phyloP scores from a whole-genome alignment of 352 stramenopile genomes.

The Globisporangium nodosum region DNA sequence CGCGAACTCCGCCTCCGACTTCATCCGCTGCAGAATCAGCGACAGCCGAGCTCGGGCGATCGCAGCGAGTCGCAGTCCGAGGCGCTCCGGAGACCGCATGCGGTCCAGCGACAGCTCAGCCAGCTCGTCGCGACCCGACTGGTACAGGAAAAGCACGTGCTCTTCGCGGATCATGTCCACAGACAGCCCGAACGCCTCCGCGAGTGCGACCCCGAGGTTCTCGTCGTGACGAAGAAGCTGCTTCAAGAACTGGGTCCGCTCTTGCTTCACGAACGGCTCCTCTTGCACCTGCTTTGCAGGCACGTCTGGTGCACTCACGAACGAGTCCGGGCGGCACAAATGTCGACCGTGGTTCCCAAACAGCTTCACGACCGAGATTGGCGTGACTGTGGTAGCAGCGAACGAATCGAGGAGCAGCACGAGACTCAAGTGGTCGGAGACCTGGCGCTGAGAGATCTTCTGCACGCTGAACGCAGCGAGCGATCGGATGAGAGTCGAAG shows the following conservation, averaged over 20 bases:
- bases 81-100: conserved; percentile 54
- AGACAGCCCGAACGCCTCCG: conserved; percentile 68
- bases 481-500: conserved; percentile 40
- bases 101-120: conserved; percentile 73
- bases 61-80: conserved; percentile 50
- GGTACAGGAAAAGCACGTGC: conserved; percentile 77
- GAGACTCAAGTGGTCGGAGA: conserved; percentile 65
- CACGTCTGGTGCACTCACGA: conserved; percentile 18
- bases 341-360: conserved; percentile 40
- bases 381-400: conserved; percentile 56
- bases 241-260: conserved; percentile 65
- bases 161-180: conserved; percentile 74
- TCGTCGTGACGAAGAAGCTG: conserved; percentile 68
- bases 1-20: conserved; percentile 62
- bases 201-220: conserved; percentile 50
- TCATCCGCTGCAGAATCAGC: conserved; percentile 76
- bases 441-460: conserved; percentile 27
- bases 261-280: conserved; percentile 23
- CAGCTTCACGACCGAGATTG: conserved; percentile 65
- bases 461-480: conserved; percentile 37
- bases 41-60: conserved; percentile 67
- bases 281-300: conserved; percentile 11
- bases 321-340: conserved; percentile 59
- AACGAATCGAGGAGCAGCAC: conserved; percentile 81
- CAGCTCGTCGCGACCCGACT: conserved; percentile 58